Base-by-base conservation (phyloP, 495 filamentous ascomycete genomes). In the Cercophora newfieldiana region DNA sequence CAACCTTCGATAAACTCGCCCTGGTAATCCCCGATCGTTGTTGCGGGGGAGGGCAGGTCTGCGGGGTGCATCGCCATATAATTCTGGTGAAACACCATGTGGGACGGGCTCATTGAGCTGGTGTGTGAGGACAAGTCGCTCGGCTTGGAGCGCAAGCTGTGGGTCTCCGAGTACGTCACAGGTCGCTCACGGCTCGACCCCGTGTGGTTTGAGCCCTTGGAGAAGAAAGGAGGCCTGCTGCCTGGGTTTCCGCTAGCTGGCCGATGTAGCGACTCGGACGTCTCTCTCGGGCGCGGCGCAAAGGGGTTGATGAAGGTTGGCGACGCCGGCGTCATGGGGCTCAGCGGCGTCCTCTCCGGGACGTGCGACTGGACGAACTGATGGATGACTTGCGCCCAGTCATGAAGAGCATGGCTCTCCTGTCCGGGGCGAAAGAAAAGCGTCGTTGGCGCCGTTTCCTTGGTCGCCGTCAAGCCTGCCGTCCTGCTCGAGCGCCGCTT, bases 401-500 rank as follows among this genome's bases (percentile, higher is more conserved):
- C 81, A 21, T 79, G 75, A 22, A 84, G 69, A 31, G 67, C 65
- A 26, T 70, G 68, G 14, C 70, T 69, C 21, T 79, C 78, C 29
- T 80, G 79, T n/a, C 75, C 80, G 24, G 73, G 67, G 21, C 80
- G 79, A 58, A 84, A 82, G 71, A 76, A 76, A 3, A 84, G 66
- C 3, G 75, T 78, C 4, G 73, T 74, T 5, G 81, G 78, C 24
- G 74, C 69, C 1, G 75, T 70, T 12, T 83, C 81, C 67, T 77
- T 83, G 37, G 71, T 70, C 5, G 78, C 68, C 21, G 75, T 78
- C 19, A 87, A 69, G 10, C 80, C 80, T n/a, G 79, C 78, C 7
- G 84, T 82, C 57, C 84, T 77, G 64, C 84, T 87, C 65, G 84
- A 87, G 63, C 84, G 78, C 25, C 84, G 80, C 69, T 85, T 87